Base-by-base conservation (phyloP, 169 alveolate genomes). In the Plasmodium malariae region DNA sequence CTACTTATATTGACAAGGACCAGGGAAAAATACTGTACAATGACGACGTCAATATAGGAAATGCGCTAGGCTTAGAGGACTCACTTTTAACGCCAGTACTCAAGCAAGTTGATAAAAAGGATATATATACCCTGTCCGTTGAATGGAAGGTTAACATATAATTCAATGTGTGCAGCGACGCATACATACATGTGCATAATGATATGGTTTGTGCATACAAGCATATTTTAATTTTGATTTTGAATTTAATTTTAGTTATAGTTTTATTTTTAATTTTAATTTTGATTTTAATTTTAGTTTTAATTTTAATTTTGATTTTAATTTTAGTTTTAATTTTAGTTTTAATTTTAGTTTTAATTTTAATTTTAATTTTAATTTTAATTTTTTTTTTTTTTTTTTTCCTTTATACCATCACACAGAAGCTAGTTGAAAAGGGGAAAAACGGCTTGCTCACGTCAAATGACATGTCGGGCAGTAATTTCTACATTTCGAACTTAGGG, bases 401-500 rank as follows among this genome's bases (percentile, higher is more conserved):
- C 32, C 55, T 51, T 73, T 30, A 19, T 37, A 21, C 65, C 17
- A 28, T 36, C 28, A 59, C n/a, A 45, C 93, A 96, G 91, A 95
- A 91, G 32, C 91, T 96, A 1, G 97, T 96, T n/a, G 94, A 94
- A 32, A 94, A 94, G 80, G 98, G 98, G 1, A 95, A 94, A 86
- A 93, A 80, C 21, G 94, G 96, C 17, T 87, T 92, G 57, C 87
- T 96, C 9, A 85, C 94, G 24, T 93, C 97, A 21, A 85, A 85
- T 24, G 98, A 96, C 73, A 78, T 87, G 63, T 54, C 92, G n/a
- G 96, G 97, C 11, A 97, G 98, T 49, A 96, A 97, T 45, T 96
- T 96, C 89, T 95, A 96, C 71, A 95, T 96, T 63, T 94, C 97
- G 37, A 96, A 96, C 72, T 76, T 96, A 74, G 98, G 98, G 34